Evolutionary conservation across 177 flowering plant genomes (phyloP).

Genomic region (Vitis hybrid): DNA sequence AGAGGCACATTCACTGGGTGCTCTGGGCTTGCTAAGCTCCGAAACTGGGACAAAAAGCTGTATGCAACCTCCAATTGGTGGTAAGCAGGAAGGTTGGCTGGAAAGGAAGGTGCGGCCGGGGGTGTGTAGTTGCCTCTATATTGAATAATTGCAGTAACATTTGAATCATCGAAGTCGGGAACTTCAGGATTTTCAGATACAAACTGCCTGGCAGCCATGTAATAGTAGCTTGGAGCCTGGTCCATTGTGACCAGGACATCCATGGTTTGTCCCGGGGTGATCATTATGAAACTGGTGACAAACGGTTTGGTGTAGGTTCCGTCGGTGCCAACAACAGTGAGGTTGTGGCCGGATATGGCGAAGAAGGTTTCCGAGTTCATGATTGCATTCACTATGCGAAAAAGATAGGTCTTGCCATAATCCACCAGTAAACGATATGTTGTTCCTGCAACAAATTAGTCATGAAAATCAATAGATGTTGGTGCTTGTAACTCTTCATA

Average conservation of each 20-base stretch:
- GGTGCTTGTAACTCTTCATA: too few species aligned
- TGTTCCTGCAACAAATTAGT: neutral
- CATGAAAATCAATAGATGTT: too few species aligned
- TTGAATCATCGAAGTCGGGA: neutral
- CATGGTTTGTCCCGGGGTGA: neutral
- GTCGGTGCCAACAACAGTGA: slow-evolving; percentile 1
- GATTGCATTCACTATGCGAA: slow-evolving; percentile 1
- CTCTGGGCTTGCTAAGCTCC: neutral
- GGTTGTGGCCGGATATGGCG: neutral
- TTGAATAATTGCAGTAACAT: slow-evolving; percentile 2
- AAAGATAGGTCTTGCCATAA: neutral
- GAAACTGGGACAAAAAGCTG: neutral
- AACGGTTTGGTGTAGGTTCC: neutral
- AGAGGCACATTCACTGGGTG: neutral
- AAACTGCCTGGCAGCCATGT: neutral
- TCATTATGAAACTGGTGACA: neutral
- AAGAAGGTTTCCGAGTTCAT: slow-evolving; percentile 1
- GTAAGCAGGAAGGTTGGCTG: neutral
- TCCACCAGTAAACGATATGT: neutral
- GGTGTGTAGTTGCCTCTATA: neutral
- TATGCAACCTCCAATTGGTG: neutral
- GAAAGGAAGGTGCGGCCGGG: neutral
- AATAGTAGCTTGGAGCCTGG: neutral
- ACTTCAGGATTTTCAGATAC: neutral
- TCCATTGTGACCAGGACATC: neutral